phyloP scores from a whole-genome alignment of 257 asterid genomes.

The Solanum infundibuliforme region DNA sequence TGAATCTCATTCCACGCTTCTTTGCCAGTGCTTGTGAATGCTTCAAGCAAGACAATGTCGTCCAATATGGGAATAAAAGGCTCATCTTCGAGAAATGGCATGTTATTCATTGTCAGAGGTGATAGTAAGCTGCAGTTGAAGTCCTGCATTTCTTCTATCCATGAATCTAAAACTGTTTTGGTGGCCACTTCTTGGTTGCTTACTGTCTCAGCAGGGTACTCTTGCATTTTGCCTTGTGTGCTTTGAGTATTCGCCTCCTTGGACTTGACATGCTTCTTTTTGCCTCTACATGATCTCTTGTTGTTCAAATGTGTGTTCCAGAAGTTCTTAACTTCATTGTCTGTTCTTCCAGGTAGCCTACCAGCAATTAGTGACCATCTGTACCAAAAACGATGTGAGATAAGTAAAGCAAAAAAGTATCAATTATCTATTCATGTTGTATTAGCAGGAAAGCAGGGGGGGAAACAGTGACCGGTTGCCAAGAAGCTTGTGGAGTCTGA shows the following conservation, averaged over 20 bases:
- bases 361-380: slow-evolving; percentile 63
- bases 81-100: slow-evolving; percentile 14
- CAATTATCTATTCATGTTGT: background rate
- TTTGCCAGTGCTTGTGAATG: slow-evolving; percentile 2
- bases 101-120: background rate
- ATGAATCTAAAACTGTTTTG: slow-evolving; percentile 1
- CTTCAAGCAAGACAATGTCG: slow-evolving; percentile 8
- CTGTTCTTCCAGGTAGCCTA: slow-evolving; percentile 53
- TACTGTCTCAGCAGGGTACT: background rate
- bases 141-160: slow-evolving; percentile 5
- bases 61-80: slow-evolving; percentile 25
- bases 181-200: slow-evolving; percentile 3
- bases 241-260: background rate
- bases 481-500: slow-evolving; percentile 53
- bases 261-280: background rate
- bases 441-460: background rate
- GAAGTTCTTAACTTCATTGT: slow-evolving; percentile 49
- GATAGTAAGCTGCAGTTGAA: background rate
- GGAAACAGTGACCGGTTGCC: slow-evolving; percentile 40
- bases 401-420: background rate
- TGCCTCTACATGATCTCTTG: slow-evolving; percentile 23
- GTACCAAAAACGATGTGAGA: background rate
- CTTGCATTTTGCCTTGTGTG: background rate
- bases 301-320: slow-evolving; percentile 64
- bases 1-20: background rate